phyloP scores from a whole-genome alignment of 2,329 filamentous ascomycete species.

The Drechslerella stenobrocha region DNA sequence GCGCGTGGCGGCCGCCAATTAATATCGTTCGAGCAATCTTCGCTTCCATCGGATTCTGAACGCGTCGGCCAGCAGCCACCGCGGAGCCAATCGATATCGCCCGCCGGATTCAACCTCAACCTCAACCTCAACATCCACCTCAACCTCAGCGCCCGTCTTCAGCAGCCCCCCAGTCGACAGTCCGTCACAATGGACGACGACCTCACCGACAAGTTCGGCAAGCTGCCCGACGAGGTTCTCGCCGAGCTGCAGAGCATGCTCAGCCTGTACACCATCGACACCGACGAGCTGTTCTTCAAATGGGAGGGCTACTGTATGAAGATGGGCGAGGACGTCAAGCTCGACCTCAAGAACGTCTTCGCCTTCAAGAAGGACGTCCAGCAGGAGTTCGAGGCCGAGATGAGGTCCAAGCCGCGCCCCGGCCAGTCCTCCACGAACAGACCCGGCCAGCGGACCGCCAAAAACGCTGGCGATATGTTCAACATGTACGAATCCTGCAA shows the following conservation, averaged over 20 bases:
- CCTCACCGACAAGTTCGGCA: slow-evolving; percentile 63
- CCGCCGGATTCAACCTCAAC: no score
- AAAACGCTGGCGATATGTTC: slow-evolving; percentile 70
- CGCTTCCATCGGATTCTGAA: not conserved
- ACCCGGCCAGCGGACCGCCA: slow-evolving; percentile 65
- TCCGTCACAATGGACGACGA: slow-evolving; percentile 59
- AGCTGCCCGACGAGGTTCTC: slow-evolving; percentile 75
- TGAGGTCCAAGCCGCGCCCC: slow-evolving; percentile 67
- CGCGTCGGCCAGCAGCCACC: not conserved
- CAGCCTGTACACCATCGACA: slow-evolving; percentile 75
- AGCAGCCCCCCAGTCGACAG: slow-evolving; percentile 5
- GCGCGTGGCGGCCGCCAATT: no score
- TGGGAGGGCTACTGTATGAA: slow-evolving; percentile 98
- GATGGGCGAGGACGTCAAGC: slow-evolving; percentile 73
- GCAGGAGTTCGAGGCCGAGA: slow-evolving; percentile 77
- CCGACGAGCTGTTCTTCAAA: slow-evolving; percentile 93
- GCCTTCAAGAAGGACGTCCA: slow-evolving; percentile 85
- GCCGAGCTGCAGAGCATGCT: slow-evolving; percentile 83
- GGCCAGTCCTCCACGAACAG: slow-evolving; percentile 59
- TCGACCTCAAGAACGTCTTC: slow-evolving; percentile 71
- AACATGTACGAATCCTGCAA: slow-evolving; percentile 67
- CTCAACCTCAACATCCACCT: no score
- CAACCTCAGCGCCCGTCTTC: no score
- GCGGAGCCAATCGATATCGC: not conserved
- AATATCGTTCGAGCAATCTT: not conserved